Base-by-base conservation (phyloP, 2,329 filamentous ascomycete genomes). In the Diaporthe sp. region DNA sequence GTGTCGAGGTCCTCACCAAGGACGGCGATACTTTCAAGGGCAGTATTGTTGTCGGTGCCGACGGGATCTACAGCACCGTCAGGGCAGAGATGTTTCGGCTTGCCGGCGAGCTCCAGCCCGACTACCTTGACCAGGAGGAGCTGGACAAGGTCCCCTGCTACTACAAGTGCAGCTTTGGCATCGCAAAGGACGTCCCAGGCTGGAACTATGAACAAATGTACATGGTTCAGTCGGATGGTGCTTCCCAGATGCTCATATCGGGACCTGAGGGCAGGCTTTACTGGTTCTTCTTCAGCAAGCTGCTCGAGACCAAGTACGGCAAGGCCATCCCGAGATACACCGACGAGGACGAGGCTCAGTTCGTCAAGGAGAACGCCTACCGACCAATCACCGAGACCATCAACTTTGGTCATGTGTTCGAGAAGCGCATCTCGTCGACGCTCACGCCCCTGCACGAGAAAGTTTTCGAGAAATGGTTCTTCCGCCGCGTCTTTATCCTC, bases 361-460 rank as follows among this genome's bases (percentile, higher is more conserved):
- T 79, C 6, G 42, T 73, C n/a, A 67, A 62, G 6, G 8, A 60
- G 44, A 72, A 76, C 53, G 71, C 53, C 1, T n/a, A 75, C 28
- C 73, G 76, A 19, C 10, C 15, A 8, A 71, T 79, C 51, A 76
- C 73, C 37, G 75, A 74, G 9, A 72, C 46, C 2, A 51, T 77
- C 28, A 75, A 44, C 4, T 79, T 79, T 31, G 72, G 74, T 10
- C 70, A 77, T 22, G 62, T 79, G 3, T 70, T 75, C 10, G 70
- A 74, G 22, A 57, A 25, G 12, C n/a, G 55, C 2, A 72, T 76
- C 44, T 78, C 78, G 1, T 81, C 81, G 5, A 81, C 80, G 0
- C 77, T 87, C n/a, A 82, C 82, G 3, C 78, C 82, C 0, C 62
- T 85, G 3, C 83, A 82, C 25, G 83, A 85, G 42, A 70, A 80